Percentiles rank a stretch among this genome's conserved stretches.
These are phyloP conservation scores for Globisporangium cylindrosporum DNA, from an alignment of 352 stramenopile species.

Conservation along the genomic window DNA sequence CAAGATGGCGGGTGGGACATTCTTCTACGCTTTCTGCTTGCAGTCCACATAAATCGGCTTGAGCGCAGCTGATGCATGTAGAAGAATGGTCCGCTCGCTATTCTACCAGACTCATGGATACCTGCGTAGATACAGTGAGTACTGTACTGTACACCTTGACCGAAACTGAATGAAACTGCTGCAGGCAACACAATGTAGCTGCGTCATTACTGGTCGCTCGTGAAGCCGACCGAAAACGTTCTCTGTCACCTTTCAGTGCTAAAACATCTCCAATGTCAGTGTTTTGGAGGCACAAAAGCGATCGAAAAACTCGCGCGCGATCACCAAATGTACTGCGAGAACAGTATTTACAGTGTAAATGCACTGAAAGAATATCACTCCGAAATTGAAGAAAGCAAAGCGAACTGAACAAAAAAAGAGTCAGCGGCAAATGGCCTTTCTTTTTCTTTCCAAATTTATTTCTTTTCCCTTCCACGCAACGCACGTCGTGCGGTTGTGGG, in stretches of 20 bases:
- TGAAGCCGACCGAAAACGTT: background rate
- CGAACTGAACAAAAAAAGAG: conserved; percentile 5
- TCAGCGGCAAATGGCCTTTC: background rate
- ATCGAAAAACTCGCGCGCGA: background rate
- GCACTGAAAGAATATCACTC: background rate
- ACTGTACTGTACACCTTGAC: background rate
- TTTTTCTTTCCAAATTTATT: background rate
- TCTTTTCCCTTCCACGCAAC: background rate
- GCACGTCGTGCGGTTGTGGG: background rate
- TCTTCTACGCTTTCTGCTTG: background rate
- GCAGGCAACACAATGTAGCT: background rate
- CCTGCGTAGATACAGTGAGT: background rate
- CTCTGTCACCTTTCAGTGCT: background rate
- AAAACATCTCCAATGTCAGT: background rate
- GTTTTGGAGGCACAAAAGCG: background rate
- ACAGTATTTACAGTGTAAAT: background rate
- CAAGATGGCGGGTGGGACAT: background rate
- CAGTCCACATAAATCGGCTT: background rate
- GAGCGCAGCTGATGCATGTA: background rate
- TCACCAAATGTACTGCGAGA: background rate
- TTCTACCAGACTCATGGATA: background rate
- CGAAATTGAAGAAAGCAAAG: background rate
- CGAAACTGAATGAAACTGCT: background rate
- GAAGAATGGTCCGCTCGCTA: background rate
- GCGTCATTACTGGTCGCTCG: background rate